Base-by-base conservation (phyloP, 148 eudicot genomes). In the Rhododendron mucronatum region DNA sequence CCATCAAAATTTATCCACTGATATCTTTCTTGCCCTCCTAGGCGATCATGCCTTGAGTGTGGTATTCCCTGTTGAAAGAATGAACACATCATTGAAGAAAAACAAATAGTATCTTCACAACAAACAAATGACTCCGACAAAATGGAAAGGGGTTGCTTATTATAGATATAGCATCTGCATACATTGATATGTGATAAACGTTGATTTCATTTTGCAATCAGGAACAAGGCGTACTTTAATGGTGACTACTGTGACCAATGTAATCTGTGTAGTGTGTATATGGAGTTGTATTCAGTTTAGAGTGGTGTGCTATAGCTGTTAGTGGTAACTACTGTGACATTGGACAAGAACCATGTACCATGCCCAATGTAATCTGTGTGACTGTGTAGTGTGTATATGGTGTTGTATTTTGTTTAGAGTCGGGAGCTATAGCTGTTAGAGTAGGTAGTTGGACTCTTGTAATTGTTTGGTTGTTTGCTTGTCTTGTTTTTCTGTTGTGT, bases 1-100 rank as follows among this genome's bases (percentile, higher is more conserved):
- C 87, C 91, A 51, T 76, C 87, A 83, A 79, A 71, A 84, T 84
- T 57, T 51, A 41, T 78, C 81, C 73, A 81, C 13, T 69, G 90
- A 55, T 21, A 51, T 80, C 63, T 50, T 80, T 80, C 65, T 51
- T 80, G 65, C 67, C 53, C 83, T 33, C 37, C 67, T 33, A 53
- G 6, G 41, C 4, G 14, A 30, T 37, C 41, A 18, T 26, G 55
- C 65, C 63, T 80, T 18, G 83, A 80, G 41, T 16, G 83, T 23
- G 65, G 26, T 21, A 80, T 80, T 53, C 41, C 83, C 83, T 80
- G 83, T 51, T 3, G n/a, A 51, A 50, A 80, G 83, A 26, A 80
- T 80, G 23, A 80, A 80, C 41, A 10, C 83, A 80, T 80, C 37
- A 80, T 7, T 39, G 65, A 53, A 51, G 26, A 18, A 51, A 80